Conservation (phyloP, 2,329 filamentous ascomycete species). For the Cercospora berteroae region DNA sequence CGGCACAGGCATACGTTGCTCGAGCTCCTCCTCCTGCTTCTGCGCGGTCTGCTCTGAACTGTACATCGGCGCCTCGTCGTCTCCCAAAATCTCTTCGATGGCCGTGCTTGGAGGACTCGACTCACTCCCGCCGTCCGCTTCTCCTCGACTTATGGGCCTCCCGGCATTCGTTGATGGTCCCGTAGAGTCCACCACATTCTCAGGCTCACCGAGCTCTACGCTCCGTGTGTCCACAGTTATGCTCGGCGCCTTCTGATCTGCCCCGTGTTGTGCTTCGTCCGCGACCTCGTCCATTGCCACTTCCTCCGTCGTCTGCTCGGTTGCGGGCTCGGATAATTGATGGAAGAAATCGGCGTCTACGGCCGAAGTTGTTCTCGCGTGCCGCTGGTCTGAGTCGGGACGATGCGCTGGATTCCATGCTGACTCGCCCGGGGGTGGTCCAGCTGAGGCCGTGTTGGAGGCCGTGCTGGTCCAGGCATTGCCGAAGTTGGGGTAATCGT, state of each 20-base stretch:
- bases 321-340: constrained; percentile 33
- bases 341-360: constrained; percentile 39
- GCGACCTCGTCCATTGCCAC: constrained; percentile 4
- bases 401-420: constrained; percentile 58
- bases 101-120: constrained; percentile 3
- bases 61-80: constrained; percentile 30
- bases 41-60: constrained; percentile 23
- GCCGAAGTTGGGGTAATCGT: constrained; percentile 42
- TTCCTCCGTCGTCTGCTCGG: constrained; percentile 22
- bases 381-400: constrained; percentile 28
- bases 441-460: constrained; percentile 1
- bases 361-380: constrained; percentile 23
- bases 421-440: constrained; percentile 11
- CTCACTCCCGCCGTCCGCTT: constrained; percentile 22
- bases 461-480: constrained; percentile 35
- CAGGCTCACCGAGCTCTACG: constrained; percentile 8
- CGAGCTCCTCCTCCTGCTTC: constrained; percentile 28
- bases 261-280: constrained; percentile 7
- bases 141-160: constrained; percentile 13
- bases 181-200: constrained; percentile 16
- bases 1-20: constrained; percentile 24
- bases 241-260: constrained; percentile 14
- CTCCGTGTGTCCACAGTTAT: constrained; percentile 20
- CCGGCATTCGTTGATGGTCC: constrained; percentile 17
- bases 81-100: constrained; percentile 16